These are phyloP conservation scores for Solanum infundibuliforme DNA, from an alignment of 257 asterid genomes.

Conservation along the genomic window DNA sequence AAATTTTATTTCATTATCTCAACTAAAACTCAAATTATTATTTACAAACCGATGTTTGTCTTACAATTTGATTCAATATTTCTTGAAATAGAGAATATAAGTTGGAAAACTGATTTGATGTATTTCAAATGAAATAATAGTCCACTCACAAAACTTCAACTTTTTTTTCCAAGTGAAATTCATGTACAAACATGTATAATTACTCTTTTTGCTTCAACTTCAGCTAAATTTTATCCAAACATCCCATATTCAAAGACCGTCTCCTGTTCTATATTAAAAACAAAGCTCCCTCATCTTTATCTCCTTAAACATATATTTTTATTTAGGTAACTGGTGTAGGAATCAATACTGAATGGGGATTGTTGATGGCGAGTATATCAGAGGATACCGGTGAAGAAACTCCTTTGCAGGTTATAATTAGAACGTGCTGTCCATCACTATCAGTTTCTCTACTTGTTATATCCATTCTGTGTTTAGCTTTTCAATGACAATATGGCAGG, in stretches of 20 bases:
- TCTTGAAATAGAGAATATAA: not conserved
- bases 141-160: not conserved
- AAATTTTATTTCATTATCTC: not conserved
- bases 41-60: not conserved
- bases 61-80: not conserved
- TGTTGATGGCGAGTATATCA: conserved; percentile 89
- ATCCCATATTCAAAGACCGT: not conserved
- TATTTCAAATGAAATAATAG: not conserved
- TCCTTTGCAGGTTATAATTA: conserved; percentile 70
- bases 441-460: not conserved
- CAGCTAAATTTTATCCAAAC: not conserved
- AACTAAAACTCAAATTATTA: not conserved
- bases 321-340: conserved; percentile 88
- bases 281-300: not conserved
- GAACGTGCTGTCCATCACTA: not conserved
- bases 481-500: conserved; percentile 29
- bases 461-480: not conserved
- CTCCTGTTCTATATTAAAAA: not conserved
- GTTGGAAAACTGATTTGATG: not conserved
- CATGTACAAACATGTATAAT: not conserved
- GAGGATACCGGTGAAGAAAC: conserved; percentile 99
- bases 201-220: not conserved
- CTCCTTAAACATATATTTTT: not conserved
- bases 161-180: not conserved
- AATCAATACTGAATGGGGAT: conserved; percentile 95